These are phyloP conservation scores for Lepidium didymum DNA, from an alignment of 345 rosid genomes.

Conservation along the genomic window DNA sequence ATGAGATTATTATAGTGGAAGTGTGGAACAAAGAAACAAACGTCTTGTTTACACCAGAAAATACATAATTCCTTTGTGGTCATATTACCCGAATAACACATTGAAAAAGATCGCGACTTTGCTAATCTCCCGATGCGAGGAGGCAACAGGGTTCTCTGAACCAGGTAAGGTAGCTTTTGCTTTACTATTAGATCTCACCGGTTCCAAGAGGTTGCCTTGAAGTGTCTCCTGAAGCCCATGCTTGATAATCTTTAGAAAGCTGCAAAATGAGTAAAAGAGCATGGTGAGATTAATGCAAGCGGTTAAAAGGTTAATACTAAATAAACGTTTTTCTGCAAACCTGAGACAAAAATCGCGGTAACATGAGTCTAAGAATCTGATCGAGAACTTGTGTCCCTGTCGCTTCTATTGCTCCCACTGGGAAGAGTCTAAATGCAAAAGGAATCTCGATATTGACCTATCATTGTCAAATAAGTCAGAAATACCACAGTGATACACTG, in stretches of 20 bases:
- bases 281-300: background rate
- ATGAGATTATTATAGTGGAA: background rate
- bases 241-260: slow-evolving; percentile 86
- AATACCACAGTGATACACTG: background rate
- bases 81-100: background rate
- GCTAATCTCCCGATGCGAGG: background rate
- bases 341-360: slow-evolving; percentile 93
- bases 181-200: slow-evolving; percentile 53
- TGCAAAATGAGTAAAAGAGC: slow-evolving; percentile 22
- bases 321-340: slow-evolving; percentile 31
- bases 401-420: slow-evolving; percentile 63
- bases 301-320: background rate
- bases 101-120: background rate
- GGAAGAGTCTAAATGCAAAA: slow-evolving; percentile 65
- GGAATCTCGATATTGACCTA: slow-evolving; percentile 83
- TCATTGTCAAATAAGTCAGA: background rate
- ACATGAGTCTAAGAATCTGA: slow-evolving; percentile 74
- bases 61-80: background rate
- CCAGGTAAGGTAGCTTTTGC: slow-evolving; percentile 2
- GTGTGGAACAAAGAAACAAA: slow-evolving; percentile 4
- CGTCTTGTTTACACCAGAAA: background rate
- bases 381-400: slow-evolving; percentile 77
- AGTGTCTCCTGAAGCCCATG: slow-evolving; percentile 83
- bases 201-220: slow-evolving; percentile 95
- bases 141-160: background rate